Conservation (phyloP, 2,329 filamentous ascomycete species). For the Neoarthrinium moseri region DNA sequence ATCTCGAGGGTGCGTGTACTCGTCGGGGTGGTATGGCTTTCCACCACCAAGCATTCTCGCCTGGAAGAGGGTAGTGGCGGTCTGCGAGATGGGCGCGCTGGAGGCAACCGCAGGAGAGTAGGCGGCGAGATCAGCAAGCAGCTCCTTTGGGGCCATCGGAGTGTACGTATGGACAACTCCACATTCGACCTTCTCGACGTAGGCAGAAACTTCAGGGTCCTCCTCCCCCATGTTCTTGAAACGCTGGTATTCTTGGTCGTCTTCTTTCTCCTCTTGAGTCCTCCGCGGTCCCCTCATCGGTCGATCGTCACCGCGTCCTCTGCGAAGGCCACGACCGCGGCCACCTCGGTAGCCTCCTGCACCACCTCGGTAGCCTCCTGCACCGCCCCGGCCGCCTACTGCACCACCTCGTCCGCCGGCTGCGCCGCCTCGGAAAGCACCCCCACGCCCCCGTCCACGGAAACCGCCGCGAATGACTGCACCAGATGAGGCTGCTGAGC, state of each 20-base stretch:
- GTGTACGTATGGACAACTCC: conserved; percentile 29
- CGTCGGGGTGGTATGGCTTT: conserved; percentile 25
- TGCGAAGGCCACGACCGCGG: conserved; percentile 2
- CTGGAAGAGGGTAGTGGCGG: conserved; percentile 33
- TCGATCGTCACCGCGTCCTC: conserved; percentile 9
- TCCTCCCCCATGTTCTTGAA: conserved; percentile 8
- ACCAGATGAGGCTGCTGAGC: conserved; percentile 9
- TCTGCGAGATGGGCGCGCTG: conserved; percentile 24
- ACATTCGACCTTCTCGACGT: conserved; percentile 24
- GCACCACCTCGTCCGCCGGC: conserved; percentile 9
- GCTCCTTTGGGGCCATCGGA: conserved; percentile 24
- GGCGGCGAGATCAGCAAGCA: conserved; percentile 31
- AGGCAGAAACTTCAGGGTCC: conserved; percentile 20
- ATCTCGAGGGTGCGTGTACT: conserved; percentile 18
- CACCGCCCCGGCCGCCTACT: conserved; percentile 5
- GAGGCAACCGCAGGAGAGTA: conserved; percentile 37
- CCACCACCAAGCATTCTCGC: conserved; percentile 39
- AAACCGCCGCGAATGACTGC: conserved; percentile 21
- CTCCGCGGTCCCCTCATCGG: neutral
- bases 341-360: conserved; percentile 5
- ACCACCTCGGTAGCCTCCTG: neutral
- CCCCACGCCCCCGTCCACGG: conserved; percentile 13
- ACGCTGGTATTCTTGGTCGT: conserved; percentile 13
- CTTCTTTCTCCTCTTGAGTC: conserved; percentile 6
- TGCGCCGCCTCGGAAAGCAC: neutral